Base-by-base conservation (phyloP, 2,329 filamentous ascomycete species). In the Sarocladiaceae sp. region DNA sequence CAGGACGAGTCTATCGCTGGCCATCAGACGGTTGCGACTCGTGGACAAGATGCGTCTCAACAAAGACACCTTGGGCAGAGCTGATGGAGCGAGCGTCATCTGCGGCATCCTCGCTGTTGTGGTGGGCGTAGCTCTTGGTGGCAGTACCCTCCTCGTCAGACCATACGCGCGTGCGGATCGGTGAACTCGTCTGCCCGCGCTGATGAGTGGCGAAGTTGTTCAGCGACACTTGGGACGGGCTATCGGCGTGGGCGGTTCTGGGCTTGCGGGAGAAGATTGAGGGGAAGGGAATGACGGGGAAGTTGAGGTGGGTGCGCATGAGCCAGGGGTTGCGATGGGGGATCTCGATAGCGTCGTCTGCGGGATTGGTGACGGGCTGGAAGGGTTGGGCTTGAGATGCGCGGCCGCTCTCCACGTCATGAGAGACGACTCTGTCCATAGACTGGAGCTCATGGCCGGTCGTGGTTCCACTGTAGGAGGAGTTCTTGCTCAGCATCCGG, bases 301-400 rank as follows among this genome's bases (percentile, higher is more conserved):
- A 45, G 45, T 56, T 53, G 48, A 61, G 47, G 15, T 50, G 54
- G n/a, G 60, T 64, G 39, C 59, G 58, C 52, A 65, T 62, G 33
- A 56, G 54, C 29, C 65, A 63, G 15, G 61, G 60, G 45, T 62
- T 65, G 16, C 51, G 54, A 21, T 45, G 44, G 5, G 49, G 50
- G 40, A 51, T 37, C 15, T 48, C 50, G 23, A 46, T 19, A 6
- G 45, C 34, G 11, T 44, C 33, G 51, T 33, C 20, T 16, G 31
- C 31, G 7, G 16, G 44, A 41, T 13, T 32, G 34, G 21, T 47
- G 48, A 29, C 32, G 21, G 15, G 41, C 27, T 6, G 43, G 16
- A 20, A 35, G 29, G 16, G 19, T 4, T 13, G 37, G 6, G 24
- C 21, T 15, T 16, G n/a, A 4, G n/a, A n/a, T 29, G n/a, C 26